Evolutionary conservation across 2,329 filamentous ascomycete species (phyloP), one percentile per base, ranked within the genome.

Genomic region (Chrysosporium keratinophilum): DNA sequence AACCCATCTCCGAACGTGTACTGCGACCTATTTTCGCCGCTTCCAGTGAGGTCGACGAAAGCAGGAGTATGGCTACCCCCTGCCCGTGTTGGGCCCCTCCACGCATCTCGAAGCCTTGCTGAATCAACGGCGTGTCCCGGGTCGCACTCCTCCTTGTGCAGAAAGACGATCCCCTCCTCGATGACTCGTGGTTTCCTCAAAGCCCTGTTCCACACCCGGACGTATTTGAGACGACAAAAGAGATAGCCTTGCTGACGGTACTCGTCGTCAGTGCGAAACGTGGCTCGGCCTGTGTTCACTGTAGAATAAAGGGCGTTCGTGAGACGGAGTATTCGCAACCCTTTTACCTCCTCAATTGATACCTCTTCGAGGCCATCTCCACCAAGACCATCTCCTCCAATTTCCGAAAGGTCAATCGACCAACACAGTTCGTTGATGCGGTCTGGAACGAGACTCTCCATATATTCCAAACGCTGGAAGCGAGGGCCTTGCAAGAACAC

Each of bases 1-100:
- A 87, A 93, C 0, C 78, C 76, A 62, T 93, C 88, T 1, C 80
- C 84, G 20, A 84, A 79, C 0, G 81, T 85, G 56, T 87, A 87
- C 39, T 71, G 73, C 44, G 57, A 12, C 39, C 37, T n/a, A 9
- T 14, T 40, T 15, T 52, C 42, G 19, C 46, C 28, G 17, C 34
- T 1, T 17, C 44, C 2, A 2, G 60, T 60, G 5, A 66, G 58
- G 52, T 64, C 63, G 34, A 65, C 52, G 2, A 64, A 37, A 5
- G 23, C 2, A 2, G 28, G 12, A 23, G 2, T 48, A 3, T 53
- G 58, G 11, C 62, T 60, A 1, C 68, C 69, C 33, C 69, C 71
- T 3, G 55, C 55, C 2, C 46, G 54, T 1, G 68, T 70, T 1
- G 50, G 14, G 0, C 65, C 68, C 34, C 70, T 62, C 68, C 69